Evolutionary conservation across 1,284 basidiomycete species (phyloP), one percentile per base, ranked within the genome.

Genomic region (Fomitopsis betulina): DNA sequence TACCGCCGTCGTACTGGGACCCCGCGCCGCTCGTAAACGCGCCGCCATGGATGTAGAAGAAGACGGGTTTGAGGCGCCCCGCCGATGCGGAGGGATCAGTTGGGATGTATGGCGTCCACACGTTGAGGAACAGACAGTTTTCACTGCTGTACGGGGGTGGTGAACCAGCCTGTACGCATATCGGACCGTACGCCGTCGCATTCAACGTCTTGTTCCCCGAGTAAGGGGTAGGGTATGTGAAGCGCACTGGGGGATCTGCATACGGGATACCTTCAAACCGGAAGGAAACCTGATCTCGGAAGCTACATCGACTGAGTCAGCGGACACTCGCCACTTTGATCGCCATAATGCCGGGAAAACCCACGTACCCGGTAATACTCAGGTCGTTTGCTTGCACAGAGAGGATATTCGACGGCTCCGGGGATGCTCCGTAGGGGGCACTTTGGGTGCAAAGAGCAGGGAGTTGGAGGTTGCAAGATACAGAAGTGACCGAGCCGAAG

Each of bases 31-130:
- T 71, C 75, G 67, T 83, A 89, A 10, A 85, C 85, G 35, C 35
- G 35, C 86, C 86, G 69, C 89, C 89, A 60, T 91, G 89, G 38
- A 91, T 85, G 70, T 89, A 91, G 2, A 90, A 79, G 58, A 80
- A 85, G 51, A 91, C 87, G 0, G 88, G 85, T n/a, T 72, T 72
- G 19, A 49, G 15, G 12, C 17, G 25, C 38, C 73, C 68, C 0
- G 72, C 62, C 12, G 82, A 77, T 66, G 81, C 84, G 0, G 79
- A 75, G 0, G 87, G 84, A 35, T 35, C 35, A 15, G 35, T 10
- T 35, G 35, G 35, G 35, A 35, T 35, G 35, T 35, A 35, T 0
- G 89, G 90, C 0, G 76, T 69, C 49, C 84, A 82, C 54, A 91
- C 83, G 69, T 92, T 90, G 51, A 89, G 72, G 65, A 89, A 90